Base-by-base conservation (phyloP, 768 basidiomycete species). In the Tephrocybe sp. region DNA sequence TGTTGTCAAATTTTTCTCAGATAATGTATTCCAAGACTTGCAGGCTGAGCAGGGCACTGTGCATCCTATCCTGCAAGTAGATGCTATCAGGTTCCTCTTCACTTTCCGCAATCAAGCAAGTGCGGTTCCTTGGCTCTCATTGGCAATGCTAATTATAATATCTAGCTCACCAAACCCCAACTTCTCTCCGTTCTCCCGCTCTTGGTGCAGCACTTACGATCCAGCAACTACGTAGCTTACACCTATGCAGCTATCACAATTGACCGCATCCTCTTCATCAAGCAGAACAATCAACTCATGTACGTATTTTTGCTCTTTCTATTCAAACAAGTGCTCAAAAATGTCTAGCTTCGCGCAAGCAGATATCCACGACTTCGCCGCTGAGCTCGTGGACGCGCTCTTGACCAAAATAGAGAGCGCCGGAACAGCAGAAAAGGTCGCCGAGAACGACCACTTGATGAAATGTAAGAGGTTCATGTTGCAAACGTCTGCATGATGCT, bases 201-300 rank as follows among this genome's bases (percentile, higher is more conserved):
- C 16, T 82, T 98, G 9, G 81, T 87, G 22, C 84, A 77, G 11
- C 95, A 96, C 64, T 83, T 98, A 27, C 72, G 75, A 5, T 92
- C 91, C 16, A 73, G 78, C 44, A 92, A 93, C 63, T 95, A 92
- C 68, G 96, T 98, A 40, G 87, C 89, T 21, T 96, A 89, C 60
- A 95, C 96, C 0, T 98, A 98, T 67, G 93, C 95, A 8, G 95
- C 97, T 15, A 94, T 98, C 60, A 92, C 95, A n/a, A 95, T 99
- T 62, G 97, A 99, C 62, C 82, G 94, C 6, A 86, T 98, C 46
- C 70, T 99, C 32, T 92, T 84, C 68, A 97, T 98, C 67, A 93
- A 90, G 62, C 85, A 88, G 60, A 82, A 83, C 3, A 77, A 76
- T 4, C 79, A 83, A 54, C 73, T 91, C 21, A 61, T 92, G 94